Base-by-base conservation (phyloP, 768 basidiomycete genomes). In the Lactifluus subvellereus region DNA sequence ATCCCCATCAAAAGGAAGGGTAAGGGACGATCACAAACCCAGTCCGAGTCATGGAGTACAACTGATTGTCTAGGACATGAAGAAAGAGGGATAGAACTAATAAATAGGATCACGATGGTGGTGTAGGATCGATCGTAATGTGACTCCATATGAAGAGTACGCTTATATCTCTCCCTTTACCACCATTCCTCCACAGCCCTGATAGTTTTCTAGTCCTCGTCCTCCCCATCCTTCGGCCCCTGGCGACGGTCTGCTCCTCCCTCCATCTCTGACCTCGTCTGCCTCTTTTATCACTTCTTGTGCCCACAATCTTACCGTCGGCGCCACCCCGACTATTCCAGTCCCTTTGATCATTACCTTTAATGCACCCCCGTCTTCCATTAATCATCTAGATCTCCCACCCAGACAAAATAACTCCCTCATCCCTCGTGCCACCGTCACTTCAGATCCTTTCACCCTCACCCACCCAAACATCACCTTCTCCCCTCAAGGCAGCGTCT, bases 381-480 rank as follows among this genome's bases (percentile, higher is more conserved):
- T 90, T 91, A 70, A 71, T 77, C 13, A 75, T 89, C 47, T 83
- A 79, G 2, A 73, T 89, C 22, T 81, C 82, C 9, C 32, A 32
- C 20, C 51, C 69, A 42, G 68, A 69, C 51, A 16, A 59, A 0
- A 58, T 71, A 30, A 67, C 27, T 16, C 66, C 5, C 50, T 67
- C 33, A 67, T 84, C 45, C 78, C 82, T 1, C 72, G 90, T 5
- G 86, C 84, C 20, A 76, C 80, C 5, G 81, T 85, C 16, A 69
- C 76, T 45, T 82, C 84, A 4, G 71, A 75, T 3, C 82, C 87
- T 2, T 85, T 89, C 70, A 69, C 72, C 0, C 78, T 89, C 52
- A 85, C 83, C 0, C 84, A 84, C 67, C 87, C 87, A 13, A 91
- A 89, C 69, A 79, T 87, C 56, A 83, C 86, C 0, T 69, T 91